phyloP scores from a whole-genome alignment of 306 rosid species.

The Begonia masoniana region DNA sequence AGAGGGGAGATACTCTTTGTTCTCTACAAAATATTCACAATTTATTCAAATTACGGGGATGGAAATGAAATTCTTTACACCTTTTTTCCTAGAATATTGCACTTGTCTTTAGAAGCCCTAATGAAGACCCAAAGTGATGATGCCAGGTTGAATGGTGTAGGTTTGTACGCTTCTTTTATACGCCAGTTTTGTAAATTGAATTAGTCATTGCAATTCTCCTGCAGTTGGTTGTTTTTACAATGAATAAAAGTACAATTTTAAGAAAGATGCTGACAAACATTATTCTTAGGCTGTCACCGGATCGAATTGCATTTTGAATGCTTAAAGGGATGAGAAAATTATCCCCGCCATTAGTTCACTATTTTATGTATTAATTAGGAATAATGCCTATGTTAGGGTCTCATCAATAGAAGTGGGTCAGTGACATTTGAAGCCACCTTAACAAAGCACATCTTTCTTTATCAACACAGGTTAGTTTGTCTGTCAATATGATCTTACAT shows the following conservation, averaged over 20 bases:
- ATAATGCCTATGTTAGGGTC: background rate
- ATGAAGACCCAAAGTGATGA: constrained; percentile 75
- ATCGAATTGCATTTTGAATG: too few relatives aligned
- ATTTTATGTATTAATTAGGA: too few relatives aligned
- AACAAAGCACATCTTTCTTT: constrained; percentile 15
- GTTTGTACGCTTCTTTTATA: constrained; percentile 28
- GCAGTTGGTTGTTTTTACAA: background rate
- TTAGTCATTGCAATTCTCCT: background rate
- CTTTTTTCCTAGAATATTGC: constrained; percentile 59
- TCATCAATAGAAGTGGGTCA: too few relatives aligned
- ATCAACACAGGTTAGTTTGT: background rate
- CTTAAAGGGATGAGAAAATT: too few relatives aligned
- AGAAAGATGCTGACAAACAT: too few relatives aligned
- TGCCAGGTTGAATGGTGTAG: constrained; percentile 80
- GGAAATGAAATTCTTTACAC: constrained; percentile 43
- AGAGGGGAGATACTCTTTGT: constrained; percentile 79
- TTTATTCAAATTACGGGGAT: constrained; percentile 34
- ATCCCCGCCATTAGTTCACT: too few relatives aligned
- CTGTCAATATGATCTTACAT: too few relatives aligned
- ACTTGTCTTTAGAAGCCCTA: constrained; percentile 61
- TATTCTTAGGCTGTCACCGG: too few relatives aligned
- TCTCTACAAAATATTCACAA: constrained; percentile 52
- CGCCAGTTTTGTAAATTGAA: background rate
- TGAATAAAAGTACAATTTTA: too few relatives aligned
- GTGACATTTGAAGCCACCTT: constrained; percentile 1